These are phyloP conservation scores for Sarocladiaceae sp. DNA, from an alignment of 2,329 filamentous ascomycete species.

Conservation along the genomic window DNA sequence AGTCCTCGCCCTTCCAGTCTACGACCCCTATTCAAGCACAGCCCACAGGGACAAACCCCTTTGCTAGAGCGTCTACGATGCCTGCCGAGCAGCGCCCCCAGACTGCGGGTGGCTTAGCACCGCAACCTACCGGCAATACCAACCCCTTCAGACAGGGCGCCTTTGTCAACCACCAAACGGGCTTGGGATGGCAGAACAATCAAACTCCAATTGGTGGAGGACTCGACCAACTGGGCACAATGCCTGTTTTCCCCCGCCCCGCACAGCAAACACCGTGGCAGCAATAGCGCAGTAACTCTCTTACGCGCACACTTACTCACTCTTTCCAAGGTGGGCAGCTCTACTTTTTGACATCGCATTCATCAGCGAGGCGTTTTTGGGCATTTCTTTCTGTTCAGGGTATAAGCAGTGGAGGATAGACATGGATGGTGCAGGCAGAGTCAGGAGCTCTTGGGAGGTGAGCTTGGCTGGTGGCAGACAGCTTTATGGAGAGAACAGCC, in stretches of 20 bases:
- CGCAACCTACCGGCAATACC: constrained; percentile 81
- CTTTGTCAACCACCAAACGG: constrained; percentile 84
- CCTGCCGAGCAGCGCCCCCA: constrained; percentile 36
- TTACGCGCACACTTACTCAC: constrained; percentile 10
- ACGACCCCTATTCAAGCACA: constrained; percentile 38
- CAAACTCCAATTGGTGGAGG: constrained; percentile 75
- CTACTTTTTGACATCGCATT: constrained; percentile 10
- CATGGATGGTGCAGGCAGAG: too few species aligned
- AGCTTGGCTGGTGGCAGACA: too few species aligned
- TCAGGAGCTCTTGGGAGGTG: too few species aligned
- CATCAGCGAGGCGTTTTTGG: constrained; percentile 22
- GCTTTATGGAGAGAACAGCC: too few species aligned
- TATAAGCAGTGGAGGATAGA: neutral
- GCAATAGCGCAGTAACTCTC: constrained; percentile 30
- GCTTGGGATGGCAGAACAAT: constrained; percentile 79
- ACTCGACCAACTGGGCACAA: constrained; percentile 70
- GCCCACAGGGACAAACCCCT: constrained; percentile 54
- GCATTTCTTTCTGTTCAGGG: constrained; percentile 11
- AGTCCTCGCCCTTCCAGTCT: constrained; percentile 36
- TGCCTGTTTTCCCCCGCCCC: constrained; percentile 81
- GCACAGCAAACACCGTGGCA: constrained; percentile 58
- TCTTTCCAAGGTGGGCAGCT: neutral
- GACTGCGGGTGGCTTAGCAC: constrained; percentile 46
- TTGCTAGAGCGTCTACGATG: constrained; percentile 37
- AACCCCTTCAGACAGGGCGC: constrained; percentile 92